Evolutionary conservation across 73 alveolate genomes (phyloP), one percentile per base, ranked within the genome.

Genomic region (Breviolum minutum): DNA sequence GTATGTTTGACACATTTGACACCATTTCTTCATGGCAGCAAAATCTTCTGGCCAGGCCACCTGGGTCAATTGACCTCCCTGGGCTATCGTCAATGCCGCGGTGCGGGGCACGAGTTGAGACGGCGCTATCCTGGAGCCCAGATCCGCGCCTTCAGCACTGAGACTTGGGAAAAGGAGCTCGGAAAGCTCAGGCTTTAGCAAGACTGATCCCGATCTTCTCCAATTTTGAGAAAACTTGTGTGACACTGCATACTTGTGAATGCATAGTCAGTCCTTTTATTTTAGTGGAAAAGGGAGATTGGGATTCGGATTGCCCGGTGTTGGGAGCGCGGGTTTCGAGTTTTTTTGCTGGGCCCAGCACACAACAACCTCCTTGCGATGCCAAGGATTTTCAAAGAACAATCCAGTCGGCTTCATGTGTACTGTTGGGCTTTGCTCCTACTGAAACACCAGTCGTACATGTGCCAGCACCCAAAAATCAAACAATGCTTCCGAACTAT

Each of bases 91-190:
- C 97, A 90, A 63, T 90, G 97, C 76, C 97, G 64, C 26, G 20
- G 27, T 13, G 97, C 97, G 32, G 97, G 97, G 54, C 26, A 26
- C 17, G 87, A 90, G 88, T 60, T 90, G 80, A 48, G 87, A 26
- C 29, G 79, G 20, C 97, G 97, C 62, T 90, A 90, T n/a, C 88
- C 88, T 14, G 14, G n/a, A 10, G 66, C 70, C 95, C 16, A 20
- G 40, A 71, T 90, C 88, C 87, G 88, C 30, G 97, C 97, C 54
- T 69, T 90, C 71, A 90, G 97, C 26, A 90, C 97, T 20, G 97
- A 40, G 27, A 7, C 88, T 54, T 30, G 95, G 30, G 8, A 12
- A 13, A 48, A 40, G 32, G 30, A 19, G 29, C 22, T 71, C 7
- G 48, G 48, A 71, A 71, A 71, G 82, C 1, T 17, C 82, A 71